Evolutionary conservation across 805 yeast genomes (phyloP).

Genomic region (Candida saitoana): DNA sequence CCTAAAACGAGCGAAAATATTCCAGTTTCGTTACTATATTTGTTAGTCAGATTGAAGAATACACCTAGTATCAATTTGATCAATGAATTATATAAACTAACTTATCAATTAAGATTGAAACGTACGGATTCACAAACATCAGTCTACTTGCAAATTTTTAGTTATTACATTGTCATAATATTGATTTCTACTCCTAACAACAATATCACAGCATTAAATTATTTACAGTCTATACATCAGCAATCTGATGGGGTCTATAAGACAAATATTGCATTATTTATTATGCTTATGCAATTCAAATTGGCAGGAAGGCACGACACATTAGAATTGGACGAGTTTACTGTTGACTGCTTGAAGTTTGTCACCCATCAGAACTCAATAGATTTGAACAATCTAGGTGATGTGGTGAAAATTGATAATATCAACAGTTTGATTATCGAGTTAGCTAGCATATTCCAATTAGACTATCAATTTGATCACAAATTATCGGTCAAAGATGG

Average conservation of each 20-base stretch:
- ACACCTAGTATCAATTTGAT: conserved; percentile 39
- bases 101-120: conserved; percentile 33
- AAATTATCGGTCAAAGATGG: conserved; percentile 7
- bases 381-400: not conserved
- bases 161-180: conserved; percentile 30
- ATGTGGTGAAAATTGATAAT: not conserved
- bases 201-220: conserved; percentile 23
- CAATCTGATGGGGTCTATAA: conserved; percentile 8
- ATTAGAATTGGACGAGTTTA: not conserved
- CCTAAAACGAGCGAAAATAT: conserved; percentile 34
- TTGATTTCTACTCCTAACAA: conserved; percentile 26
- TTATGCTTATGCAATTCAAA: not conserved
- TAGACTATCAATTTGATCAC: conserved; percentile 16
- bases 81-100: conserved; percentile 42
- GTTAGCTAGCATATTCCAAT: conserved; percentile 34
- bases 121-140: conserved; percentile 5
- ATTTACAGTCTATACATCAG: conserved; percentile 19
- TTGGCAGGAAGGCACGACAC: not conserved
- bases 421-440: conserved; percentile 1
- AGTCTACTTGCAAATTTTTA: conserved; percentile 16
- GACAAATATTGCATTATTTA: conserved; percentile 5
- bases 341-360: conserved; percentile 1
- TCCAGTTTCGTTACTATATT: conserved; percentile 23
- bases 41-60: conserved; percentile 40
- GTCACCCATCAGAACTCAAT: not conserved